phyloP scores from a whole-genome alignment of 768 basidiomycete genomes.

The Antrodiella citrinella region DNA sequence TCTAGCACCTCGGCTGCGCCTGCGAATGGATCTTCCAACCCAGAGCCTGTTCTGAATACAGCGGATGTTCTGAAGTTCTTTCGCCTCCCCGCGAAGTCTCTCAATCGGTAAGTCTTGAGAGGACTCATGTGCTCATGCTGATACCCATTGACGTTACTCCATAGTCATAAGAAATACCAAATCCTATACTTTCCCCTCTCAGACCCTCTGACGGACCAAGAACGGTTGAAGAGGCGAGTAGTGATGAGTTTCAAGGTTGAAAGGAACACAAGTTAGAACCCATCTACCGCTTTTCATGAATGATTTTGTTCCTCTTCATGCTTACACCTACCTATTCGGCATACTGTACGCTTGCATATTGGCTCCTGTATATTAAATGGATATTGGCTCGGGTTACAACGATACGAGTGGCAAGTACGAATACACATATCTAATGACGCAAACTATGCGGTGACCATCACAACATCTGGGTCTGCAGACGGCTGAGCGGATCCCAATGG shows the following conservation, averaged over 20 bases:
- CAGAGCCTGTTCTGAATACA: too few species aligned
- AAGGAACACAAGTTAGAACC: too few species aligned
- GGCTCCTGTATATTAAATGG: not conserved
- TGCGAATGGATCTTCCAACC: too few species aligned
- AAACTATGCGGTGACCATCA: slow-evolving; percentile 33
- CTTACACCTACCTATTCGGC: too few species aligned
- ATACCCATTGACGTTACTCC: too few species aligned
- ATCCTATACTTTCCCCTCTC: slow-evolving; percentile 76
- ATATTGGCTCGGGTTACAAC: not conserved
- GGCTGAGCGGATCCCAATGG: slow-evolving; percentile 25
- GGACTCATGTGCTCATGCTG: not conserved
- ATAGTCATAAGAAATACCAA: slow-evolving; percentile 60
- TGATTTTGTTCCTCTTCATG: too few species aligned
- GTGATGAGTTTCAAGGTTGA: slow-evolving; percentile 45
- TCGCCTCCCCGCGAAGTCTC: slow-evolving; percentile 32
- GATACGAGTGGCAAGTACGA: not conserved
- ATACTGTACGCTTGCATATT: too few species aligned
- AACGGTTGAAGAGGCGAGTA: slow-evolving; percentile 41
- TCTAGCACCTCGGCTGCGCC: too few species aligned
- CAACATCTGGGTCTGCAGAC: slow-evolving; percentile 31
- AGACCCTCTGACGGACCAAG: slow-evolving; percentile 45
- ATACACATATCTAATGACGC: too few species aligned
- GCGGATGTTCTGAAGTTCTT: slow-evolving; percentile 45
- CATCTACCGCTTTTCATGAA: too few species aligned
- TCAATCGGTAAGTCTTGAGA: slow-evolving; percentile 48